Evolutionary conservation across 495 filamentous ascomycete genomes (phyloP), one percentile per base, ranked within the genome.

Genomic region (Copromyces sp.): DNA sequence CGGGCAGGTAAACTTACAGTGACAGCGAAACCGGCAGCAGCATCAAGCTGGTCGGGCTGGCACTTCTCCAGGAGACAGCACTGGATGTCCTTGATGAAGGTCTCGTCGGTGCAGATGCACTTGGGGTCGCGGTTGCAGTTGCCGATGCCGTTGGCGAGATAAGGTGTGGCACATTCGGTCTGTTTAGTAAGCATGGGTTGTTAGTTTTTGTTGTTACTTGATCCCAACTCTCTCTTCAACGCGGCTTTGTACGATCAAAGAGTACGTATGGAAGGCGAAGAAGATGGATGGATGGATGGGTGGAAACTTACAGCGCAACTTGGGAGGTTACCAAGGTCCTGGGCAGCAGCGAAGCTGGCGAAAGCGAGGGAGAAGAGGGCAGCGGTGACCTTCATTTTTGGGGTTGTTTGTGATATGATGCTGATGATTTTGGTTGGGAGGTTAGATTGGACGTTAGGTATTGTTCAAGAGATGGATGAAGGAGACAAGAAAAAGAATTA

Each of bases 61-160:
- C 93, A 97, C 11, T 72, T 78, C 3, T 75, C 77, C 5, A 80
- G 77, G 8, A 96, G 83, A 78, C 93, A 97, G 83, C 90, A 92
- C 39, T 88, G 81, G 72, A 95, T 88, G 40, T 80, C 74, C 42
- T 65, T 75, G 72, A 97, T 84, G 83, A 92, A 92, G 9, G 78
- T 77, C 7, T 79, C 75, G 79, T 86, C 82, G 12, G 73, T 75
- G 82, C 93, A 96, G 76, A 94, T 93, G 79, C 93, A 96, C 44
- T 80, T 75, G 73, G 89, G 78, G 72, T 93, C 87, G 68, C 86
- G 70, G 16, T 83, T 80, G 81, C 92, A 94, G 72, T 81, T 73
- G 61, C 84, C 87, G 71, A 85, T 84, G 73, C 79, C 77, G 42
- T 80, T 81, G 9, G 65, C 24, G 8, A 88, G 83, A 61, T 87